phyloP scores from a whole-genome alignment of 2,329 filamentous ascomycete genomes.

The Fusarium miscanthi region DNA sequence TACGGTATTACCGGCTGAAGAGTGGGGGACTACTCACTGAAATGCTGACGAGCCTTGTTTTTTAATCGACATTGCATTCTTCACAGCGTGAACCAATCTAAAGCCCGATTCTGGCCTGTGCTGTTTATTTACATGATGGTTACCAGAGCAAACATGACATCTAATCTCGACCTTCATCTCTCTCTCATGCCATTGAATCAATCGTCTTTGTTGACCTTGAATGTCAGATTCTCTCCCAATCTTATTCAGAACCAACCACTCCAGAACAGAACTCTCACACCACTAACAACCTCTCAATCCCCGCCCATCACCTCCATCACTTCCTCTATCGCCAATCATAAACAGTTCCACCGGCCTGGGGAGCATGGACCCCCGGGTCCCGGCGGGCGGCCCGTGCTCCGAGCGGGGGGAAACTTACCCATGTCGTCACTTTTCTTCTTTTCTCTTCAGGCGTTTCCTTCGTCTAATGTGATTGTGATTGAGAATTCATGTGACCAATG shows the following conservation, averaged over 20 bases:
- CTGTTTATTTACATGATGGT: conserved; percentile 24
- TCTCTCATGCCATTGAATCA: conserved; percentile 2
- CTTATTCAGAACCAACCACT: not conserved
- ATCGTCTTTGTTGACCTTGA: not conserved
- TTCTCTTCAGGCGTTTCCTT: not conserved
- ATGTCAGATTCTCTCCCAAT: conserved; percentile 2
- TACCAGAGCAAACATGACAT: conserved; percentile 19
- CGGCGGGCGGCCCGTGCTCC: conserved; percentile 39
- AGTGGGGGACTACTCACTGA: conserved; percentile 3
- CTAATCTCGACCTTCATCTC: not conserved
- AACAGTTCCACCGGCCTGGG: conserved; percentile 43
- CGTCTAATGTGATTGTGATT: conserved; percentile 14
- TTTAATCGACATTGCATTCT: conserved; percentile 5
- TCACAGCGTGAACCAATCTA: not conserved
- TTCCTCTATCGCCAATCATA: conserved; percentile 39
- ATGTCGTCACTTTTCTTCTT: conserved; percentile 35
- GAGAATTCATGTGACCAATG: conserved; percentile 25
- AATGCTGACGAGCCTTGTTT: not conserved
- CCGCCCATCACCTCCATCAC: conserved; percentile 25
- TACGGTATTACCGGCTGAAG: conserved; percentile 24
- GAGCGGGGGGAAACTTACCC: conserved; percentile 24
- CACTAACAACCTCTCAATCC: conserved; percentile 23
- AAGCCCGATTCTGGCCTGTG: conserved; percentile 31
- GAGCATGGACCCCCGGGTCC: conserved; percentile 43
- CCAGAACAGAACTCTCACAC: not conserved